Evolutionary conservation across 257 asterid genomes (phyloP).

Genomic region (Euphrasia confusa): DNA sequence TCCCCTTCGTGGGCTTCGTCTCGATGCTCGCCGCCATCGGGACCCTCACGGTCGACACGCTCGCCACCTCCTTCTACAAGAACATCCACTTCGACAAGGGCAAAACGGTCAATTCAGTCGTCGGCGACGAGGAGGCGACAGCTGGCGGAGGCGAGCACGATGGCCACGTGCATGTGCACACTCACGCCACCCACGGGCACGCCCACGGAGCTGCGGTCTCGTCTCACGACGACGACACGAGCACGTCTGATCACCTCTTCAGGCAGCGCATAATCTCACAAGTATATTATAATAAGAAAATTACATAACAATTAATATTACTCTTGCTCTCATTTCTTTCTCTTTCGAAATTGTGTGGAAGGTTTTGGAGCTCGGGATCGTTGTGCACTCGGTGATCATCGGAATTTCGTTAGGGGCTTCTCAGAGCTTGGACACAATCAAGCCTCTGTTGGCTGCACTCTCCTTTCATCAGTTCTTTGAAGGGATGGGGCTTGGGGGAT

Average conservation of each 20-base stretch:
- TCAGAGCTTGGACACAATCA: conserved; percentile 37
- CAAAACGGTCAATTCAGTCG: conserved; percentile 15
- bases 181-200: conserved; percentile 36
- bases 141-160: conserved; percentile 24
- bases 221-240: conserved; percentile 24
- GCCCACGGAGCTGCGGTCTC: conserved; percentile 44
- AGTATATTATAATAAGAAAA: conserved; percentile 19
- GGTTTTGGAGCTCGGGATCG: conserved; percentile 64
- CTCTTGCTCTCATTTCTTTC: neutral
- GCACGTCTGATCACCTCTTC: conserved; percentile 28
- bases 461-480: conserved; percentile 65
- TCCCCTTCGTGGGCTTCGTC: conserved; percentile 50
- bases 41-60: conserved; percentile 45
- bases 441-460: conserved; percentile 52
- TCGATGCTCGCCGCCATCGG: conserved; percentile 53
- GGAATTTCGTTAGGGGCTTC: conserved; percentile 61
- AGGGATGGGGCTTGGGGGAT: conserved; percentile 73
- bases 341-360: conserved; percentile 6
- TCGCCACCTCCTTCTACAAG: conserved; percentile 44
- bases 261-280: conserved; percentile 62
- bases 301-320: no score
- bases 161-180: conserved; percentile 33
- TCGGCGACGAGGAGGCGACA: conserved; percentile 26
- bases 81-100: conserved; percentile 36
- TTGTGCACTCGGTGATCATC: conserved; percentile 59